These are phyloP conservation scores for Boletus mariae DNA, from an alignment of 1,284 basidiomycete genomes.

Conservation along the genomic window DNA sequence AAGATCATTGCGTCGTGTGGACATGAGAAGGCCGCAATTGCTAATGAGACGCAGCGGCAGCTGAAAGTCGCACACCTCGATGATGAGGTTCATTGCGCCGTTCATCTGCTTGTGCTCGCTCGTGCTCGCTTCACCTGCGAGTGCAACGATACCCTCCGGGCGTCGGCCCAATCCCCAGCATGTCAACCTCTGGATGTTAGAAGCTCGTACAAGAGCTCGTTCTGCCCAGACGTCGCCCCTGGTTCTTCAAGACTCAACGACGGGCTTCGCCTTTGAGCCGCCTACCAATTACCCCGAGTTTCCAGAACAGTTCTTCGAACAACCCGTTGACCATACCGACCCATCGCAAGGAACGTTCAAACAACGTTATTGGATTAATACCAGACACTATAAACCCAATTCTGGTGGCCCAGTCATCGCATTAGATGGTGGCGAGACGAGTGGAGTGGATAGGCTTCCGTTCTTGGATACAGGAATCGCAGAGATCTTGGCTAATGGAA, in stretches of 20 bases:
- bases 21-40: too few species aligned
- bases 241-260: conserved; percentile 22
- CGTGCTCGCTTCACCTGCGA: conserved; percentile 8
- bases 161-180: conserved; percentile 34
- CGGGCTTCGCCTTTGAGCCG: neutral
- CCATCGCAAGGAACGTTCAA: conserved; percentile 51
- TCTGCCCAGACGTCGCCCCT: conserved; percentile 10
- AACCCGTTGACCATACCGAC: conserved; percentile 81
- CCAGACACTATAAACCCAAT: conserved; percentile 74
- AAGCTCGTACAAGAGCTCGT: conserved; percentile 17
- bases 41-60: neutral
- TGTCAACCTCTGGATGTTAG: conserved; percentile 43
- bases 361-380: conserved; percentile 88
- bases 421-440: conserved; percentile 84
- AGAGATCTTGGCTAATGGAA: conserved; percentile 79
- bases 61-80: conserved; percentile 4
- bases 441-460: conserved; percentile 63
- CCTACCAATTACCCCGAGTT: conserved; percentile 38
- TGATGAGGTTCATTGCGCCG: conserved; percentile 10
- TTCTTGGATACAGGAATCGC: conserved; percentile 83
- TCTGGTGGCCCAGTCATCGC: conserved; percentile 75
- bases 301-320: conserved; percentile 67
- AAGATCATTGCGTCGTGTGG: too few species aligned
- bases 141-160: conserved; percentile 11
- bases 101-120: conserved; percentile 15